phyloP scores from a whole-genome alignment of 768 basidiomycete genomes.

The Termitomyces titanicus region DNA sequence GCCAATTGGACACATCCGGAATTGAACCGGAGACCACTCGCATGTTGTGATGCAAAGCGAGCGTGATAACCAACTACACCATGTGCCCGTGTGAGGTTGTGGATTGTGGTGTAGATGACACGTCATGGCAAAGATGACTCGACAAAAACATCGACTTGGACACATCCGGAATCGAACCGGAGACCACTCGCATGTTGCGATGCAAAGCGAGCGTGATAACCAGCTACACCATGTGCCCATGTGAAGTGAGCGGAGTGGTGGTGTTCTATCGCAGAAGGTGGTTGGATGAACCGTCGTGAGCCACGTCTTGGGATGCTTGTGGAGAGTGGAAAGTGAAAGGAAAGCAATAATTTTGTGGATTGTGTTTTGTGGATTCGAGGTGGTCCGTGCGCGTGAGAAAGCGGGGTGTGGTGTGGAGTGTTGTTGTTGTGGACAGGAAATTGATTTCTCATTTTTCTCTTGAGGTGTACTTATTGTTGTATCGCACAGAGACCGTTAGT shows the following conservation, averaged over 20 bases:
- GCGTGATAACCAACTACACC: no score
- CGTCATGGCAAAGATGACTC: no score
- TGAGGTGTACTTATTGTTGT: conserved; percentile 16
- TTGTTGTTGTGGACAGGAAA: background rate
- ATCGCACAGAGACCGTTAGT: conserved; percentile 15
- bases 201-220: conserved; percentile 18
- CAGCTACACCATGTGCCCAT: conserved; percentile 17
- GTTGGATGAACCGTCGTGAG: no score
- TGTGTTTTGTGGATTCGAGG: background rate
- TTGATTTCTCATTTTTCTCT: conserved; percentile 14
- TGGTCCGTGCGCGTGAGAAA: conserved; percentile 19
- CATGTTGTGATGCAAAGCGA: conserved; percentile 6
- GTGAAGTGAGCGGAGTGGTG: no score
- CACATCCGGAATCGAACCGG: conserved; percentile 18
- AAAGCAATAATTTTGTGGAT: no score
- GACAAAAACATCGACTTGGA: conserved; percentile 1
- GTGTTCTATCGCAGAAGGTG: no score
- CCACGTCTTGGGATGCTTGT: no score
- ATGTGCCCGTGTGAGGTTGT: conserved; percentile 14
- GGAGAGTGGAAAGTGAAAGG: background rate
- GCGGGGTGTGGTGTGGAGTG: background rate
- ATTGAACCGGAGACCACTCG: conserved; percentile 18
- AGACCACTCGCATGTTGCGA: conserved; percentile 13
- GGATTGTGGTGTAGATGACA: no score
- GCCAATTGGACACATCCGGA: conserved; percentile 19